A percentile compares a stretch with the other conserved stretches of the same genome.
Conservation (phyloP, 129 eudicot genomes). For the Dittrichia graveolens region DNA sequence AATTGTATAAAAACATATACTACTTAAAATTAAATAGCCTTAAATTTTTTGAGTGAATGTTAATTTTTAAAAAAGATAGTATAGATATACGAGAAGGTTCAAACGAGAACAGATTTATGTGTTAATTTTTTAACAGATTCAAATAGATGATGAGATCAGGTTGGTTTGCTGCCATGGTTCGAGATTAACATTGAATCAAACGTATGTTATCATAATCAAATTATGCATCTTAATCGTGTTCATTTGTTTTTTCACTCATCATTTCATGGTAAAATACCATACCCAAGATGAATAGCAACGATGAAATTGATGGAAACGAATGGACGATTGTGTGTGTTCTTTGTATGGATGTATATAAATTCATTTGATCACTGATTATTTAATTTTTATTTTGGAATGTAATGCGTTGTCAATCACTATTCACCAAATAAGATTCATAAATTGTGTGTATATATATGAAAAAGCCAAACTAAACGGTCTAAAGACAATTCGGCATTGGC, state of each 20-base stretch:
- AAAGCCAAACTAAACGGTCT: no score
- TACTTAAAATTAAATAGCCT: no score
- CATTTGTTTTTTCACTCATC: slow-evolving; percentile 14
- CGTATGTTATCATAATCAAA: not conserved
- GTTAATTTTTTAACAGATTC: no score
- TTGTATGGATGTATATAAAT: slow-evolving; percentile 11
- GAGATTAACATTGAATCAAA: not conserved
- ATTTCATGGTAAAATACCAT: not conserved
- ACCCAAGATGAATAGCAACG: not conserved
- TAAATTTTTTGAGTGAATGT: no score
- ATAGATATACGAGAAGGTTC: no score
- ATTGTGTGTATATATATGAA: no score
- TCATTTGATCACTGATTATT: slow-evolving; percentile 10
- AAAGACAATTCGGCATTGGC: no score
- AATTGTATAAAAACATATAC: no score
- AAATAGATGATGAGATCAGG: slow-evolving; percentile 67
- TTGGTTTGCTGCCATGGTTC: slow-evolving; percentile 44
- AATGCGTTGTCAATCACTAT: no score
- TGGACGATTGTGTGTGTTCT: not conserved
- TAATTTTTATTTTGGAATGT: not conserved
- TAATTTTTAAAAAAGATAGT: no score
- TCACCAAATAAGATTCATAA: no score
- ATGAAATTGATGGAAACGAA: not conserved
- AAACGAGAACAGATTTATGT: no score
- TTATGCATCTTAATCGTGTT: slow-evolving; percentile 6